Percentiles rank a stretch among this genome's conserved stretches.
phyloP scores from a whole-genome alignment of 768 basidiomycete species.

The Piloderma croceum region DNA sequence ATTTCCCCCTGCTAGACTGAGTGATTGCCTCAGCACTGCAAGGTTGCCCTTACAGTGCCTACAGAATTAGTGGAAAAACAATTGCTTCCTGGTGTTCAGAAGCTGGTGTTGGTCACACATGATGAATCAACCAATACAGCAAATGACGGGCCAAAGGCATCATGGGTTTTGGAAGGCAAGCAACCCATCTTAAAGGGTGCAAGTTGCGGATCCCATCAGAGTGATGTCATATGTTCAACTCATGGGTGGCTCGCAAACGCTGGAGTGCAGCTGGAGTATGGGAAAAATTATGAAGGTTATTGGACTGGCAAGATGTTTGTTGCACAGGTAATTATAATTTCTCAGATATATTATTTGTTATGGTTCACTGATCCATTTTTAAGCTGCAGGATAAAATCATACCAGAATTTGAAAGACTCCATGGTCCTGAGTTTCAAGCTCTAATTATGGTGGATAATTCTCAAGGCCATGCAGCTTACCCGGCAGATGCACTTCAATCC shows the following conservation, averaged over 20 bases:
- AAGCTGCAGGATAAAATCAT: constrained; percentile 19
- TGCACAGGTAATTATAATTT: constrained; percentile 22
- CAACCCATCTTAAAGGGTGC: constrained; percentile 34
- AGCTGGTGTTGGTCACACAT: constrained; percentile 20
- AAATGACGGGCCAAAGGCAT: constrained; percentile 13
- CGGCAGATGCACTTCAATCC: constrained; percentile 32
- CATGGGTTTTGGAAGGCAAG: constrained; percentile 32
- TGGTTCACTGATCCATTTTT: background rate
- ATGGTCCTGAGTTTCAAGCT: constrained; percentile 24
- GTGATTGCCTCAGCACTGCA: too few species aligned
- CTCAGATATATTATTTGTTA: background rate
- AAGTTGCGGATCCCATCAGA: constrained; percentile 33
- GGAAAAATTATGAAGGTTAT: constrained; percentile 39
- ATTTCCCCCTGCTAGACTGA: too few species aligned
- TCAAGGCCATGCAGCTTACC: constrained; percentile 34
- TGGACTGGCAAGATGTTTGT: constrained; percentile 31
- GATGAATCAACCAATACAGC: constrained; percentile 22
- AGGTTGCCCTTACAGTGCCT: too few species aligned
- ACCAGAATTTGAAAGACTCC: constrained; percentile 12
- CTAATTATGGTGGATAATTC: constrained; percentile 39
- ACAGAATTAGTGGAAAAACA: too few species aligned
- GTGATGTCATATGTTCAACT: constrained; percentile 31
- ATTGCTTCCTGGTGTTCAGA: too few species aligned
- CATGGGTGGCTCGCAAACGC: constrained; percentile 27
- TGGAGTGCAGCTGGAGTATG: constrained; percentile 33